phyloP scores from a whole-genome alignment of 2,329 filamentous ascomycete genomes.

The Alternaria sp. region DNA sequence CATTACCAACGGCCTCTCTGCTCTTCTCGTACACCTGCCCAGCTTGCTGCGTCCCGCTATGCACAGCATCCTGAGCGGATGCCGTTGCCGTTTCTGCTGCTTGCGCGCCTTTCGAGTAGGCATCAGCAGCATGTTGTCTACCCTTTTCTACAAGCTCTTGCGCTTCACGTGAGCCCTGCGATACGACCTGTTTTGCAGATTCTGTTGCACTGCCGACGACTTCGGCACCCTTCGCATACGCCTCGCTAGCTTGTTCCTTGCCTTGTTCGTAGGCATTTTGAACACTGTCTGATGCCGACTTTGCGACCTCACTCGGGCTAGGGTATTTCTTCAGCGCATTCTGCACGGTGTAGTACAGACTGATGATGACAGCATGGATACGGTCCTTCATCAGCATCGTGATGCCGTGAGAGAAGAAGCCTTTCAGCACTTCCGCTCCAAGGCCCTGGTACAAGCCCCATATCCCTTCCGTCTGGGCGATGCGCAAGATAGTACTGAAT shows the following conservation, averaged over 20 bases:
- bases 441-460: constrained; percentile 78
- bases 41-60: constrained; percentile 18
- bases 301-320: constrained; percentile 51
- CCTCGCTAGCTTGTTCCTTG: constrained; percentile 37
- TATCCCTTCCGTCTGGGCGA: constrained; percentile 70
- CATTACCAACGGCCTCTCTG: constrained; percentile 11
- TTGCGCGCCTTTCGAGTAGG: constrained; percentile 19
- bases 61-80: constrained; percentile 15
- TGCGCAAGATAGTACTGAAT: constrained; percentile 68
- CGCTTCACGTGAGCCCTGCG: constrained; percentile 38
- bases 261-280: constrained; percentile 45
- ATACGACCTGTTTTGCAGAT: constrained; percentile 36
- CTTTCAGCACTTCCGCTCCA: constrained; percentile 78
- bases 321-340: constrained; percentile 54
- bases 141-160: constrained; percentile 38
- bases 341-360: constrained; percentile 74
- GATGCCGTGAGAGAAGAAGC: constrained; percentile 85
- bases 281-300: constrained; percentile 40
- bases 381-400: constrained; percentile 88
- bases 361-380: constrained; percentile 76
- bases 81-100: constrained; percentile 16
- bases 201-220: constrained; percentile 36
- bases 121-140: constrained; percentile 31
- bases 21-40: constrained; percentile 1
- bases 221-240: constrained; percentile 36